These are phyloP conservation scores for Thelonectria discophora DNA, from an alignment of 2,329 filamentous ascomycete species.

Conservation along the genomic window DNA sequence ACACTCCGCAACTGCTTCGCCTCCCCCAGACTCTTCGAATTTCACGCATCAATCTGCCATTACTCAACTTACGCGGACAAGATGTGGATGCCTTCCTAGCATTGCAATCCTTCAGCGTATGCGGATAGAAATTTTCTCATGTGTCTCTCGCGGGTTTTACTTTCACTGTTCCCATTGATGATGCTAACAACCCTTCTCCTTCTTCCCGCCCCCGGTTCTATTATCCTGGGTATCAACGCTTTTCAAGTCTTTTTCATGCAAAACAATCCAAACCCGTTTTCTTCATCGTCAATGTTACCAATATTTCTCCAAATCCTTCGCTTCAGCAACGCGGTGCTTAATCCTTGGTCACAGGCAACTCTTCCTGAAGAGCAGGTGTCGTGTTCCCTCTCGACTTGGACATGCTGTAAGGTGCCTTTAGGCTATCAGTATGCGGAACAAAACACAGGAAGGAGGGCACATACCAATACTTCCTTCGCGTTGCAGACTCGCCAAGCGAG, in stretches of 20 bases:
- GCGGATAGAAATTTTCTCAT: no score
- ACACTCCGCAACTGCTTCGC: background rate
- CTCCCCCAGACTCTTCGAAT: background rate
- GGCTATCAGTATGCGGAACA: constrained; percentile 26
- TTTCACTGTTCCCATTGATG: background rate
- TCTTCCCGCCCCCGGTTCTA: background rate
- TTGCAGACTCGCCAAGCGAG: constrained; percentile 95
- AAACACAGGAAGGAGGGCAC: constrained; percentile 45
- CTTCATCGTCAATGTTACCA: background rate
- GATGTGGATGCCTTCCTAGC: background rate
- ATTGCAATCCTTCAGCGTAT: background rate
- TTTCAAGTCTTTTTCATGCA: background rate
- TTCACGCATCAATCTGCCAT: background rate
- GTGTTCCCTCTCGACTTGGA: constrained; percentile 69
- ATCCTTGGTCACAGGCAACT: constrained; percentile 46
- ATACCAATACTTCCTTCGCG: constrained; percentile 91
- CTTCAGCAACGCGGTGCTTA: constrained; percentile 2
- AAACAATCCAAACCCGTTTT: background rate
- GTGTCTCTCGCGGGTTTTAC: background rate
- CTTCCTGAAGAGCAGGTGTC: constrained; percentile 62
- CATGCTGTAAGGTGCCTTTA: constrained; percentile 76
- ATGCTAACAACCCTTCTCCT: background rate
- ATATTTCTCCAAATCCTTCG: background rate
- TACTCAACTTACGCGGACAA: background rate
- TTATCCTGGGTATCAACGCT: constrained; percentile 15